phyloP scores from a whole-genome alignment of 768 basidiomycete genomes.

The Heimioporus sp. region DNA sequence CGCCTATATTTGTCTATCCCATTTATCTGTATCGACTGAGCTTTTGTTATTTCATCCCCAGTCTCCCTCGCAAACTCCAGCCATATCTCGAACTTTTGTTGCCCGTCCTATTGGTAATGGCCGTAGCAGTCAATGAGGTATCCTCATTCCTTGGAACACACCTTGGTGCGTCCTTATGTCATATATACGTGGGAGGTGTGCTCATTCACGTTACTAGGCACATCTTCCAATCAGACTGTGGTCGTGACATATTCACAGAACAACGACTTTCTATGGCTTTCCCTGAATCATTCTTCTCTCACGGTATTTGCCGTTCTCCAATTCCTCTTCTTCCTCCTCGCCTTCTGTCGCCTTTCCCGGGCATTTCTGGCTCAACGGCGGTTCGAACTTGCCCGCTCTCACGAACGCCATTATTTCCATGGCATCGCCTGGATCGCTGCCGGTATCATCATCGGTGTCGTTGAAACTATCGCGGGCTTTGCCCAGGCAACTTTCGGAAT shows the following conservation, averaged over 20 bases:
- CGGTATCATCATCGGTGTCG: conserved; percentile 58
- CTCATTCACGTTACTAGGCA: conserved; percentile 9
- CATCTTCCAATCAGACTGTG: conserved; percentile 12
- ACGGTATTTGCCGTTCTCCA: conserved; percentile 59
- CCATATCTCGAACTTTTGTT: conserved; percentile 44
- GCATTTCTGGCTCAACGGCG: conserved; percentile 50
- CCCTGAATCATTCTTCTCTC: conserved; percentile 61
- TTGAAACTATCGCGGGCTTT: conserved; percentile 68
- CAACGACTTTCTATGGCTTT: conserved; percentile 44
- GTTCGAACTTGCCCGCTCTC: conserved; percentile 45
- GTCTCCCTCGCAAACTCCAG: conserved; percentile 50
- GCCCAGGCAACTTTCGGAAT: conserved; percentile 50
- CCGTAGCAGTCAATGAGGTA: conserved; percentile 54
- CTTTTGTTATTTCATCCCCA: conserved; percentile 46
- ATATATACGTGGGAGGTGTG: background rate
- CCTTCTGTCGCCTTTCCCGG: conserved; percentile 55
- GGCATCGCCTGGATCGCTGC: conserved; percentile 67
- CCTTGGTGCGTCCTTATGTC: conserved; percentile 43
- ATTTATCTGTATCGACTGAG: conserved; percentile 61
- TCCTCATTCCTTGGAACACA: conserved; percentile 63
- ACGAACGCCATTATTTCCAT: conserved; percentile 48
- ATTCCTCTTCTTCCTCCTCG: conserved; percentile 53
- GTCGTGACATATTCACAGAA: conserved; percentile 42
- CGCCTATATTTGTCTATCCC: conserved; percentile 64
- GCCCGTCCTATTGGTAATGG: conserved; percentile 52